These are phyloP conservation scores for Bimuria novae-zelandiae DNA, from an alignment of 2,329 filamentous ascomycete genomes.

Conservation along the genomic window DNA sequence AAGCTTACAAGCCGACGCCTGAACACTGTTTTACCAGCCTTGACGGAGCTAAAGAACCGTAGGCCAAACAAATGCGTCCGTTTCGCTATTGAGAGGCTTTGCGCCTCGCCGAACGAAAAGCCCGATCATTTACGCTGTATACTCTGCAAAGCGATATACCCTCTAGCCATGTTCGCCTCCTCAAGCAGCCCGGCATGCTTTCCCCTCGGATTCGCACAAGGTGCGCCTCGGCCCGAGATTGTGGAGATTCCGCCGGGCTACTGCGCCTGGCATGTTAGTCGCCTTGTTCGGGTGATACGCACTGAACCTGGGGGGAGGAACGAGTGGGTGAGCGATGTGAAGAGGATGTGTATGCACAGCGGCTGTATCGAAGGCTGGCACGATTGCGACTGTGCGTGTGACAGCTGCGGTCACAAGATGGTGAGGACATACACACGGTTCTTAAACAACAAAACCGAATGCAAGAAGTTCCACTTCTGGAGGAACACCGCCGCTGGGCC, in stretches of 20 bases:
- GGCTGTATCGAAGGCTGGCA: slow-evolving; percentile 33
- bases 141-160: slow-evolving; percentile 38
- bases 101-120: slow-evolving; percentile 16
- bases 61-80: slow-evolving; percentile 32
- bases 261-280: slow-evolving; percentile 43
- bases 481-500: slow-evolving; percentile 10
- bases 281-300: slow-evolving; percentile 27
- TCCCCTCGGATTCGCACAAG: slow-evolving; percentile 8
- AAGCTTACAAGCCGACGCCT: slow-evolving; percentile 43
- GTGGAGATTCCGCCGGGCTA: slow-evolving; percentile 36
- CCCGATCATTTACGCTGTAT: slow-evolving; percentile 32
- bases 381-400: slow-evolving; percentile 34
- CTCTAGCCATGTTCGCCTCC: slow-evolving; percentile 34
- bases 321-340: slow-evolving; percentile 31
- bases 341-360: slow-evolving; percentile 44
- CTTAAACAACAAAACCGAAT: slow-evolving; percentile 34
- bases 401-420: slow-evolving; percentile 32
- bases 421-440: slow-evolving; percentile 40
- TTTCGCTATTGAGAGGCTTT: slow-evolving; percentile 34
- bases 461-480: slow-evolving; percentile 31
- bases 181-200: slow-evolving; percentile 36
- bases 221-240: slow-evolving; percentile 20
- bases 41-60: slow-evolving; percentile 17
- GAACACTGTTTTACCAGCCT: slow-evolving; percentile 30
- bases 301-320: slow-evolving; percentile 29